Base-by-base conservation (phyloP, 176 grass and related monocot species). In the Melocanna baccifera region DNA sequence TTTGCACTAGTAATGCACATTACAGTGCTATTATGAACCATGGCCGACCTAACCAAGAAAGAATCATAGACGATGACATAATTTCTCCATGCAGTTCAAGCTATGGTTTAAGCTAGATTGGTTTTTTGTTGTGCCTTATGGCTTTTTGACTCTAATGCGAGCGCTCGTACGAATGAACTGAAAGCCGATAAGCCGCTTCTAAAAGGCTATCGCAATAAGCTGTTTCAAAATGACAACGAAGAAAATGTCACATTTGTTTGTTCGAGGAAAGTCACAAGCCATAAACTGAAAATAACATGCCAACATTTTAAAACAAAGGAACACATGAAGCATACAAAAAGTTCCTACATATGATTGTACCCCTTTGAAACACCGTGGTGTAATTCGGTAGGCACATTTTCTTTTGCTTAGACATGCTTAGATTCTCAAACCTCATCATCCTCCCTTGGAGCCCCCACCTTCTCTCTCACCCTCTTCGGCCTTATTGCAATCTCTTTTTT, bases 341-440 rank as follows among this genome's bases (percentile, higher is more conserved):
- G 9, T 29, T 64, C 34, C 52, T 63, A 43, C 61, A 16, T 53
- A 28, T 12, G 20, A 16, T 48, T 68, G 55, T 73, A 6, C 50
- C 62, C 26, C 48, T 12, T 34, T n/a, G 23, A 67, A 64, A 43
- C 83, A n/a, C 64, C 29, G 25, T 73, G 68, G 85, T 84, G 89
- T 80, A 83, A 83, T 82, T 79, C 25, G 79, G 80, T 36, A 70
- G 71, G 4, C 62, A 53, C 51, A 67, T 77, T 83, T 83, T 42
- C 55, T 77, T 62, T 28, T 58, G 37, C 13, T 88, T 83, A 64
- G 72, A 81, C 86, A 82, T 34, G 62, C 63, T 76, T 28, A 20
- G 78, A 84, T 87, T 84, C 89, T 43, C 84, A 84, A 63, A 63
- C 75, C 79, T 88, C 69, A 73, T 67, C 85, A 69, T 64, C 77